These are phyloP conservation scores for Priceomyces haplophilus DNA, from an alignment of 805 yeast genomes.

Conservation along the genomic window DNA sequence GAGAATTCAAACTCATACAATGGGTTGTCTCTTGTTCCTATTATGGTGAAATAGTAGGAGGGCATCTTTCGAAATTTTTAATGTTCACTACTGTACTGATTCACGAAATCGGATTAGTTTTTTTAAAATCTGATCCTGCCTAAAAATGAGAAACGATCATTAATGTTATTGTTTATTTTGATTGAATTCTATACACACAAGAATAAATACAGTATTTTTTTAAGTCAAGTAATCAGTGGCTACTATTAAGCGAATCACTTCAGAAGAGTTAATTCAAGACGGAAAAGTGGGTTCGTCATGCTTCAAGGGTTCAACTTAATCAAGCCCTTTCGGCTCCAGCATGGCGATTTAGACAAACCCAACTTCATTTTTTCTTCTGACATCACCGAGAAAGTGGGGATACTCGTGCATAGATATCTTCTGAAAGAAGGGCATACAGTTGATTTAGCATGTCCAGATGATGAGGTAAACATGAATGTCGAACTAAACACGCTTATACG, in stretches of 20 bases:
- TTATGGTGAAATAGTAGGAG: conserved; percentile 86
- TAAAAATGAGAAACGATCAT: conserved; percentile 1
- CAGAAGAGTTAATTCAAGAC: too few species aligned
- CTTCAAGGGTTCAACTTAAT: conserved; percentile 3
- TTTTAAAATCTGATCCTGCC: background rate
- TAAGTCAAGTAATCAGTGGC: background rate
- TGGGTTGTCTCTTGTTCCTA: conserved; percentile 85
- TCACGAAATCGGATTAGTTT: background rate
- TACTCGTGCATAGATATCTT: conserved; percentile 3
- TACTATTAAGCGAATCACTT: background rate
- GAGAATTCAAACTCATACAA: conserved; percentile 86
- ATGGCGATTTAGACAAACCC: conserved; percentile 33
- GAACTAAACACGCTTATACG: conserved; percentile 35
- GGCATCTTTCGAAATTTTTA: conserved; percentile 25
- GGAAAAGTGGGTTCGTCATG: conserved; percentile 1
- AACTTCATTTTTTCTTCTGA: conserved; percentile 38
- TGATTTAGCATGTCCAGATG: conserved; percentile 9
- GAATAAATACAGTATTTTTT: background rate
- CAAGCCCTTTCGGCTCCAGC: conserved; percentile 3
- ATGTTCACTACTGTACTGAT: background rate
- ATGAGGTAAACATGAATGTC: conserved; percentile 25
- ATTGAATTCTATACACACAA: background rate
- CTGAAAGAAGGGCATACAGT: conserved; percentile 3
- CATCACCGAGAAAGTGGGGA: conserved; percentile 23
- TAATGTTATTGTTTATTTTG: conserved; percentile 3